Evolutionary conservation across 1,284 basidiomycete genomes (phyloP), one percentile per base, ranked within the genome.

Genomic region (Waitea zeae): DNA sequence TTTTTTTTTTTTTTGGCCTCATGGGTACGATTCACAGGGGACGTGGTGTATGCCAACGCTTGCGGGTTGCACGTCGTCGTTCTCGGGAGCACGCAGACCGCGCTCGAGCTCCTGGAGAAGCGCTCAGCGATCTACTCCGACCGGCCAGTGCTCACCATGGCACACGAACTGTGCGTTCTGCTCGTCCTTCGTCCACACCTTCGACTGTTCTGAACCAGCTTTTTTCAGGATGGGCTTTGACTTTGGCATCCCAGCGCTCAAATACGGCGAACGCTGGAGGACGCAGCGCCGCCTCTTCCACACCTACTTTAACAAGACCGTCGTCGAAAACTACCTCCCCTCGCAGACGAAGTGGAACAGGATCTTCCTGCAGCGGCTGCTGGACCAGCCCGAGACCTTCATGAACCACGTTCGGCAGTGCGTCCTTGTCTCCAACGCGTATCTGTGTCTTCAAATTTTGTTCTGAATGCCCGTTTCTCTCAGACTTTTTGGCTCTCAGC

Each of bases 61-160:
- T 22, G 31, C 14, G 30, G 30, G 5, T 30, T 32, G 20, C 14
- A 20, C 9, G 17, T 40, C 14, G 13, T 42, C 12, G 22, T 42
- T 11, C 27, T 42, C 3, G 36, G 36, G 29, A 32, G 30, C 3
- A 18, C 27, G 17, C 9, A 37, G 17, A 35, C 24, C 3, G 40
- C 33, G 3, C 6, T 31, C 12, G 40, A 42, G 18, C 20, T 42
- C 2, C 28, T 42, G 13, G 30, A 31, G 20, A 31, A 33, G 35
- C 28, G 29, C 12, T 15, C 12, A 13, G 17, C 35, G 12, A 36
- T 36, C 17, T 36, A 32, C 19, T 36, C 35, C 12, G 35, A 36
- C 28, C 28, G 35, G 9, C 35, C 35, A 4, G 3, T 13, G 7
- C 15, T 32, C n/a, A 31, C 30, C 19, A 36, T 37, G 11, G 40